Base-by-base conservation (phyloP, 371 early-diverging fungal genomes). In the Chytridium lagenaria region DNA sequence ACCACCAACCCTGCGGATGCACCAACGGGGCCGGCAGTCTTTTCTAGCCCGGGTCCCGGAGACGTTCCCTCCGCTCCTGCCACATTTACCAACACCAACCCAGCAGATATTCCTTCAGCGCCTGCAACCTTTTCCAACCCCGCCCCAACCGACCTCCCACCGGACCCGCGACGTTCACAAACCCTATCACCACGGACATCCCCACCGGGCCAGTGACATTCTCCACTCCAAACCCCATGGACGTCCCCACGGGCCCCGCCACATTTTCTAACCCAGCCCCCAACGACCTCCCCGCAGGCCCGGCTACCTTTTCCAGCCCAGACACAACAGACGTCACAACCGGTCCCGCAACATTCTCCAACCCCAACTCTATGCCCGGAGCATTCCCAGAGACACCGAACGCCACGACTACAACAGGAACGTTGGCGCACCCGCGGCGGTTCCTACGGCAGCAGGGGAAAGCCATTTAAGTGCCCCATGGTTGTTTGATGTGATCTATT, bases 401-500 rank as follows among this genome's bases (percentile, higher is more conserved):
- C n/a, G n/a, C n/a, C n/a, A n/a, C n/a, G n/a, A n/a, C n/a, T n/a
- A n/a, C n/a, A n/a, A n/a, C n/a, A n/a, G n/a, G n/a, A n/a, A n/a
- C n/a, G n/a, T n/a, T n/a, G n/a, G n/a, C n/a, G n/a, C n/a, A n/a
- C n/a, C n/a, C n/a, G n/a, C n/a, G n/a, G n/a, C n/a, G n/a, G n/a
- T n/a, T n/a, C n/a, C n/a, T n/a, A n/a, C n/a, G n/a, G n/a, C n/a
- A n/a, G n/a, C n/a, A n/a, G n/a, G n/a, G n/a, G n/a, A n/a, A n/a
- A n/a, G n/a, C n/a, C n/a, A n/a, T n/a, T n/a, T n/a, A 23, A 10
- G 38, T 39, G 39, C 59, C 16, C 70, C 70, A 22, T 69, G 70
- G 70, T 59, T 69, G 19, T 39, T 69, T 38, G 70, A 69, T 38
- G 39, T 69, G 23, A 59, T 69, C 5, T 59, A 59, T 55, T 69